Base-by-base conservation (phyloP, 2,329 filamentous ascomycete species). In the Chaetothyriales sp. region DNA sequence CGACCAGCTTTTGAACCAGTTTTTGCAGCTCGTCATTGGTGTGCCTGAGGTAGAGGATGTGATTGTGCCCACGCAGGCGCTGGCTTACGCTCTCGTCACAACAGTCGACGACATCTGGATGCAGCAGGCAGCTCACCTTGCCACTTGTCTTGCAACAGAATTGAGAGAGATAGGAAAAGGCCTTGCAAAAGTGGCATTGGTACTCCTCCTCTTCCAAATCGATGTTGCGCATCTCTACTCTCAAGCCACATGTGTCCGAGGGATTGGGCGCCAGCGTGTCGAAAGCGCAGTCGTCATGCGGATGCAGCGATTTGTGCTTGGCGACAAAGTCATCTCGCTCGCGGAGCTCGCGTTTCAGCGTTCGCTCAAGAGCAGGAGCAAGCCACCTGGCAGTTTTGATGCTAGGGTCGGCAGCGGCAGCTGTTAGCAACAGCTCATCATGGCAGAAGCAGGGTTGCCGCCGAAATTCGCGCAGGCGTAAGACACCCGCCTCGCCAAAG, bases 321-420 rank as follows among this genome's bases (percentile, higher is more conserved):
- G 74, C 68, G 6, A 84, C 63, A 60, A 96, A 89, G 1, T 75
- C 71, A 47, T 80, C 73, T 49, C 92, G 78, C 55, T 84, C 79
- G 2, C 70, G 66, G 1, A 80, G 61, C 68, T 96, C 92, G 28
- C 86, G 80, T 52, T 80, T 77, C 57, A 79, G 79, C 62, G 94
- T 84, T 46, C 85, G 79, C 48, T 86, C 79, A 19, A 98, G 70
- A 1, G 92, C 92, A 0, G 90, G 90, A 1, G 84, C 85, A 15
- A 98, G 75, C 92, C 92, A 98, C 67, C 92, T 95, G 1, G 92
- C 87, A 1, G 87, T 95, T 59, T 86, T 85, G 51, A 98, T 96
- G 0, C 79, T 81, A 2, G 81, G 77, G 58, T 88, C 82, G 60
- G 79, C 83, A 57, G 86, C 81, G 5, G 89, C 87, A 6, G 92